Base-by-base conservation (phyloP, 805 yeast species). In the Yarrowia sp. region DNA sequence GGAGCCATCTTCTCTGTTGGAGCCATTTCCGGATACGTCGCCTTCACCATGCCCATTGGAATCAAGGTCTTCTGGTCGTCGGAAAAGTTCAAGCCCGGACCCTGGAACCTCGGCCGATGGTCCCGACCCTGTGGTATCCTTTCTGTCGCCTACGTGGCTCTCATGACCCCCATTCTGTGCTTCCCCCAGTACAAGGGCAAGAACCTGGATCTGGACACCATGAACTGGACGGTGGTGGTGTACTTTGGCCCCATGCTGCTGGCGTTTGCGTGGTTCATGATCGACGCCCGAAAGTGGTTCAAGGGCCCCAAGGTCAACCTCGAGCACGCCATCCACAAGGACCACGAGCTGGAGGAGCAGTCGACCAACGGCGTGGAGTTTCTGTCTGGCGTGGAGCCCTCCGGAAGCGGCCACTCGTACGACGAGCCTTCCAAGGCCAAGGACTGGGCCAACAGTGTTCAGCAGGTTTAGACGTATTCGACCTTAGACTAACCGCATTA, bases 1-100 rank as follows among this genome's bases (percentile, higher is more conserved):
- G 87, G 84, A 40, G 92, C 92, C 52, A 87, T 87, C 70, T 88
- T 88, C 79, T 86, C 90, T 1, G 89, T 88, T 59, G 90, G 90
- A 41, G 91, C 90, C 55, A 87, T 88, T 73, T 85, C 89, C 14
- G 85, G 89, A 0, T 87, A 87, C 73, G 82, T 88, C 69, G 87
- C 91, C 3, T 88, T 88, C 77, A 82, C 85, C n/a, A 79, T 86
- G 72, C 92, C 92, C 12, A 85, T 87, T 19, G 73, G 85, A 9
- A 81, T 88, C 69, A 85, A 86, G 74, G 83, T 86, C 73, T 83
- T 88, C 4, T 84, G 83, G 73, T 83, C 87, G 3, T 77, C 84
- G 69, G 78, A 82, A 46, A 77, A 80, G 0, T 88, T 88, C 79
- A 78, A 78, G 71, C 86, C 85, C 1, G 92, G 92, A 2, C 91